Evolutionary conservation across 2,329 filamentous ascomycete genomes (phyloP).

Genomic region (Penicillium griseofulvum): DNA sequence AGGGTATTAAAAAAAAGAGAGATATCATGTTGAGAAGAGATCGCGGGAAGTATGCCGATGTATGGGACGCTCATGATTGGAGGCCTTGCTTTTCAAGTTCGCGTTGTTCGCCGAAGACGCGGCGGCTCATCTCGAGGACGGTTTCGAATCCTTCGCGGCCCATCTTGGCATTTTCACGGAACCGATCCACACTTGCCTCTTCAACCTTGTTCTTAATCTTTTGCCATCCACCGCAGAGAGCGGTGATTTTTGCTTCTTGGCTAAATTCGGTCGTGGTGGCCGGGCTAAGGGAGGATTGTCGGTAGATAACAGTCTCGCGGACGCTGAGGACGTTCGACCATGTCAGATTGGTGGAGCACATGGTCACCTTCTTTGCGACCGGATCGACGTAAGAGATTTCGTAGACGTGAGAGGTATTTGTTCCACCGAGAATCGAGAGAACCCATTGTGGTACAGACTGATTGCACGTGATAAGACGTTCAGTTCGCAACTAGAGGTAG

Average conservation of each 20-base stretch:
- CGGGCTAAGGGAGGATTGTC: constrained; percentile 55
- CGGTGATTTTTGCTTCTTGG: constrained; percentile 89
- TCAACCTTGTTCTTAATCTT: constrained; percentile 96
- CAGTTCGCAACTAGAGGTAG: constrained; percentile 60
- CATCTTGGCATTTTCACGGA: constrained; percentile 86
- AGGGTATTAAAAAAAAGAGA: constrained; percentile 6
- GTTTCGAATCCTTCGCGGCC: constrained; percentile 93
- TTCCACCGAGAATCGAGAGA: constrained; percentile 71
- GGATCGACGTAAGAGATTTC: constrained; percentile 96
- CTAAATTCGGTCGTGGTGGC: constrained; percentile 70
- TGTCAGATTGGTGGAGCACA: constrained; percentile 94
- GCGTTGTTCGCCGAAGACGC: constrained; percentile 87
- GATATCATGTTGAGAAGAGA: neutral
- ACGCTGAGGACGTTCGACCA: constrained; percentile 87
- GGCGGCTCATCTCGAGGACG: constrained; percentile 87
- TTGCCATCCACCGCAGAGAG: constrained; percentile 94
- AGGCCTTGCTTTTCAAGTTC: constrained; percentile 56
- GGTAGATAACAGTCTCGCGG: constrained; percentile 88
- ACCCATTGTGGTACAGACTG: constrained; percentile 57
- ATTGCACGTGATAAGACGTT: constrained; percentile 58
- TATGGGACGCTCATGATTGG: constrained; percentile 20
- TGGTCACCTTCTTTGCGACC: constrained; percentile 77
- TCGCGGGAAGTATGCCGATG: neutral
- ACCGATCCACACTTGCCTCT: constrained; percentile 81
- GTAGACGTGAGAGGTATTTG: constrained; percentile 83